A percentile compares a stretch with the other conserved stretches of the same genome.
Evolutionary conservation across 78 protist species (phyloP).

Genomic region (Tieghemostelium lacteum): DNA sequence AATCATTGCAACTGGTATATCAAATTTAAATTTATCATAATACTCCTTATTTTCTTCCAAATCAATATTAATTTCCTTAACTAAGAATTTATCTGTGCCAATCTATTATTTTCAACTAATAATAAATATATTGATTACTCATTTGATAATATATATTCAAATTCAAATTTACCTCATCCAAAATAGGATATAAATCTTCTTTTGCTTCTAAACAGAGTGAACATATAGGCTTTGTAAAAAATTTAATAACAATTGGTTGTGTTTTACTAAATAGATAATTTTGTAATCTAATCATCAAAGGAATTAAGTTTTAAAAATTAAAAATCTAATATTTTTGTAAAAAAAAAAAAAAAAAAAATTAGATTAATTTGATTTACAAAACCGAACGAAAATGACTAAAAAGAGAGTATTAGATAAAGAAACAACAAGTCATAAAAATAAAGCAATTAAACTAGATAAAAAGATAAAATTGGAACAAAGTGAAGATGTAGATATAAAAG

Average conservation of each 20-base stretch:
- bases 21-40: conserved; percentile 32
- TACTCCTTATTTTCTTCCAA: conserved; percentile 23
- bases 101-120: conserved; percentile 1
- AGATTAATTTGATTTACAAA: too few relatives aligned
- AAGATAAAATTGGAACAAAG: too few relatives aligned
- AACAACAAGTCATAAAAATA: not conserved
- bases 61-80: conserved; percentile 50
- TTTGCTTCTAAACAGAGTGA: conserved; percentile 46
- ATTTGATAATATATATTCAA: not conserved
- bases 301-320: not conserved
- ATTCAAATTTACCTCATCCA: conserved; percentile 24
- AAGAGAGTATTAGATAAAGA: not conserved
- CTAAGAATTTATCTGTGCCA: not conserved
- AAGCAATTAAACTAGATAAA: too few relatives aligned
- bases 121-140: too few relatives aligned
- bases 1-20: conserved; percentile 53
- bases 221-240: conserved; percentile 51
- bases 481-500: too few relatives aligned
- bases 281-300: too few relatives aligned
- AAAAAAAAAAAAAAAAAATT: not conserved
- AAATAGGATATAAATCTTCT: conserved; percentile 33
- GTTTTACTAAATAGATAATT: not conserved
- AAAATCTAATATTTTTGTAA: not conserved
- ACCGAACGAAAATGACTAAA: too few relatives aligned
- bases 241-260: conserved; percentile 1